Evolutionary conservation across 495 filamentous ascomycete species (phyloP).

Genomic region (Hamigera avellanea): DNA sequence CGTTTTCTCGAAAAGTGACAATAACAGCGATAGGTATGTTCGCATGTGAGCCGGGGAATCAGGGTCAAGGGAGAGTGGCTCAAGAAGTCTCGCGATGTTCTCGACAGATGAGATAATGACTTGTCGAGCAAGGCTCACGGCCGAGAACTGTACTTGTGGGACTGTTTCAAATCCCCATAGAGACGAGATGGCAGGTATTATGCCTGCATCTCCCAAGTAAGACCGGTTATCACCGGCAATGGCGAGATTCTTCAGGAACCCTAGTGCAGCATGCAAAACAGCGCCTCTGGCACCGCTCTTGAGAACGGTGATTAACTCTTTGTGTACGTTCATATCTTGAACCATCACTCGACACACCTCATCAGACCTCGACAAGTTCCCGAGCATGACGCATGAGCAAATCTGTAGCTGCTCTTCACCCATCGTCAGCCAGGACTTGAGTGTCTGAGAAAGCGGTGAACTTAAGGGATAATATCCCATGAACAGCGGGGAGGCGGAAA

Average conservation of each 20-base stretch:
- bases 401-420: constrained; percentile 49
- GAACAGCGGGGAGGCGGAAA: constrained; percentile 49
- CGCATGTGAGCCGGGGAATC: constrained; percentile 25
- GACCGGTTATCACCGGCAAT: constrained; percentile 53
- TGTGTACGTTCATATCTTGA: constrained; percentile 38
- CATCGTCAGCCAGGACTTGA: constrained; percentile 42
- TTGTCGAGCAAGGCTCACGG: constrained; percentile 54
- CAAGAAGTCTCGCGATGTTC: constrained; percentile 42
- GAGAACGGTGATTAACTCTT: constrained; percentile 43
- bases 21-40: constrained; percentile 49
- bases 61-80: constrained; percentile 23
- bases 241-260: constrained; percentile 73
- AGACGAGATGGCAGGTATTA: constrained; percentile 41
- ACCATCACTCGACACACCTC: constrained; percentile 48
- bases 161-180: constrained; percentile 50
- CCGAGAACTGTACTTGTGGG: constrained; percentile 59
- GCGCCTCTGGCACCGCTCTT: constrained; percentile 31
- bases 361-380: constrained; percentile 68
- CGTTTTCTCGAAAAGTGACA: constrained; percentile 44
- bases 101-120: constrained; percentile 45
- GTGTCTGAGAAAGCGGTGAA: constrained; percentile 33
- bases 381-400: constrained; percentile 65
- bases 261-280: constrained; percentile 52
- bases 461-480: constrained; percentile 36
- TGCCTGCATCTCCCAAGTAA: constrained; percentile 41